Evolutionary conservation across 2,329 filamentous ascomycete genomes (phyloP).

Genomic region (Colletotrichum gloeosporioides): DNA sequence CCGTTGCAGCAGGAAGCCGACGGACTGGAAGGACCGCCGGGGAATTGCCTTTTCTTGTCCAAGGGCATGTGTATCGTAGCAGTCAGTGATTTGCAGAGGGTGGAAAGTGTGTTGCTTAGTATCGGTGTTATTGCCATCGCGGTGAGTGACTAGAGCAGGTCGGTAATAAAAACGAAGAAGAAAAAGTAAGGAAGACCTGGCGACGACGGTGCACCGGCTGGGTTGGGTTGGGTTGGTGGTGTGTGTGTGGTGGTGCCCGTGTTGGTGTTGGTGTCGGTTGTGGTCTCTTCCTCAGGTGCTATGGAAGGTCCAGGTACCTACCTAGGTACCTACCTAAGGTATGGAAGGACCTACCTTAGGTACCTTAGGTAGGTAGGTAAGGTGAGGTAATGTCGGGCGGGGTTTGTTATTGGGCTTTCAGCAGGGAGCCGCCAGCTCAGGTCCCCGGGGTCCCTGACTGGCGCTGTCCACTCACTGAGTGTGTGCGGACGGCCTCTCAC

Average conservation of each 20-base stretch:
- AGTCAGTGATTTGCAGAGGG: neutral
- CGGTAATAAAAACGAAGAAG: neutral
- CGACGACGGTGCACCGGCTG: neutral
- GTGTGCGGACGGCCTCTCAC: neutral
- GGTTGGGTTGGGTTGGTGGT: too few species aligned
- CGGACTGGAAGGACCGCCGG: neutral
- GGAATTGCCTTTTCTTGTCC: neutral
- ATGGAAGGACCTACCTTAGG: too few species aligned
- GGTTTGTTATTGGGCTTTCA: neutral
- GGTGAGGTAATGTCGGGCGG: neutral
- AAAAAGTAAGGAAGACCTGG: neutral
- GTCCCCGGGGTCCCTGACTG: neutral
- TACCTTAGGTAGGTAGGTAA: too few species aligned
- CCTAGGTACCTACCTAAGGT: too few species aligned
- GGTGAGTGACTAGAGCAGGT: neutral
- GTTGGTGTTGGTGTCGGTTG: neutral
- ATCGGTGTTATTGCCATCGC: neutral
- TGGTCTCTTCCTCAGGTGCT: too few species aligned
- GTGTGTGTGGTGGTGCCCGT: neutral
- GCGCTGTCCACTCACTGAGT: neutral
- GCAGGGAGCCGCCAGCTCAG: conserved; percentile 2
- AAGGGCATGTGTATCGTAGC: neutral
- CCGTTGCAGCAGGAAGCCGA: neutral
- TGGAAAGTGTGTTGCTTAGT: neutral
- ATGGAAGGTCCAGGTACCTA: neutral